Evolutionary conservation across 2,329 filamentous ascomycete species (phyloP).

Genomic region (Pezicula carpinea): DNA sequence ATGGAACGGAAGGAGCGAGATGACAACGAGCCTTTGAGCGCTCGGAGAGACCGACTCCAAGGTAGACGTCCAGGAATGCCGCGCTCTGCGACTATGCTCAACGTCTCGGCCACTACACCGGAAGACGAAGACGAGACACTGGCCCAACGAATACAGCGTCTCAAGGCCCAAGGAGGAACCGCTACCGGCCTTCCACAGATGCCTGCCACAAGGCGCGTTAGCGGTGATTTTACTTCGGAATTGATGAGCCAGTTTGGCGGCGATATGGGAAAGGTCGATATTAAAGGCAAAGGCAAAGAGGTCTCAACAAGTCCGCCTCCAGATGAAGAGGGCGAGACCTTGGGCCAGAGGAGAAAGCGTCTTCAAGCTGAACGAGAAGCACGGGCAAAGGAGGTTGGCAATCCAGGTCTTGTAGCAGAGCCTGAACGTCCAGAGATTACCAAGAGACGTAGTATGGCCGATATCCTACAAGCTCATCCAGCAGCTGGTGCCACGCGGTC

Average conservation of each 20-base stretch:
- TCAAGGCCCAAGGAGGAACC: slow-evolving; percentile 49
- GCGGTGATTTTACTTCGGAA: slow-evolving; percentile 63
- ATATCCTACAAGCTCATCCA: slow-evolving; percentile 48
- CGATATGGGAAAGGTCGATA: slow-evolving; percentile 32
- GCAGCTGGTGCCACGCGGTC: slow-evolving; percentile 23
- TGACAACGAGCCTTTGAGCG: slow-evolving; percentile 71
- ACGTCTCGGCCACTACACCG: slow-evolving; percentile 12
- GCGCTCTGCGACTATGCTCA: slow-evolving; percentile 25
- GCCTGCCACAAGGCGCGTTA: slow-evolving; percentile 45
- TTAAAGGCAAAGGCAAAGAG: slow-evolving; percentile 29
- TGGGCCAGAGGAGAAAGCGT: slow-evolving; percentile 71
- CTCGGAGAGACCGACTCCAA: slow-evolving; percentile 25
- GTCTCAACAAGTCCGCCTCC: slow-evolving; percentile 26
- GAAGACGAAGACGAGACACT: slow-evolving; percentile 59
- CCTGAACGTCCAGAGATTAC: slow-evolving; percentile 21
- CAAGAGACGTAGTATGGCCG: slow-evolving; percentile 36
- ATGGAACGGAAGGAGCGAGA: slow-evolving; percentile 81
- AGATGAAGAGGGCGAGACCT: slow-evolving; percentile 66
- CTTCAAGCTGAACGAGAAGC: slow-evolving; percentile 67
- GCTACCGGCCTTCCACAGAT: slow-evolving; percentile 20
- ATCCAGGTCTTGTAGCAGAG: slow-evolving; percentile 1
- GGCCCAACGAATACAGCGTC: slow-evolving; percentile 57
- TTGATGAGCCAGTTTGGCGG: slow-evolving; percentile 61
- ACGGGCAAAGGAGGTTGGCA: slow-evolving; percentile 49
- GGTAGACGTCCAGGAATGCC: slow-evolving; percentile 15